Percentiles rank a stretch among this genome's conserved stretches.
These are phyloP conservation scores for Termitomyces bulborhizus DNA, from an alignment of 768 basidiomycete genomes.

Conservation along the genomic window DNA sequence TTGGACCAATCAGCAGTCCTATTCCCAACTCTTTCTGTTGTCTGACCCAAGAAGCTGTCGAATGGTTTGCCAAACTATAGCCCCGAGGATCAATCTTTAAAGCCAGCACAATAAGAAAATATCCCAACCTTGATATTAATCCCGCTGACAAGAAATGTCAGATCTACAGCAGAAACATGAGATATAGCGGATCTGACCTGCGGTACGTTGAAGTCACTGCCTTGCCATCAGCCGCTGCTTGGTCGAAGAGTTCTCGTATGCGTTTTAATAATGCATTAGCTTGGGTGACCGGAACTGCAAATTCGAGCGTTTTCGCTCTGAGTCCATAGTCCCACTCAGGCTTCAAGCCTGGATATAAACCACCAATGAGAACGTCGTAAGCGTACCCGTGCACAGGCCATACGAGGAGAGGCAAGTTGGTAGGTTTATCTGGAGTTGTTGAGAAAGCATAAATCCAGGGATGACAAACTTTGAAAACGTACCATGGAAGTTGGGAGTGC, in stretches of 20 bases:
- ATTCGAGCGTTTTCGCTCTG: conserved; percentile 27
- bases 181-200: conserved; percentile 14
- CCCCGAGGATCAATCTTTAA: not conserved
- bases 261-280: conserved; percentile 25
- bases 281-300: conserved; percentile 27
- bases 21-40: conserved; percentile 23
- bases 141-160: not conserved
- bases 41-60: conserved; percentile 31
- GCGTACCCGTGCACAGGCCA: conserved; percentile 31
- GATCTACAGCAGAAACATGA: not conserved
- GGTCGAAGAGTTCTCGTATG: conserved; percentile 26
- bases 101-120: not conserved
- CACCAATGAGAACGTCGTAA: conserved; percentile 32
- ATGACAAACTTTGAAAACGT: not conserved
- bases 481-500: conserved; percentile 30
- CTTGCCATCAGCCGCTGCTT: conserved; percentile 25
- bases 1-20: conserved; percentile 30
- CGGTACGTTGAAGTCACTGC: conserved; percentile 31
- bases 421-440: conserved; percentile 19
- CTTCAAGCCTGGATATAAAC: conserved; percentile 23
- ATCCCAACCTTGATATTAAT: not conserved
- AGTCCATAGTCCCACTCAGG: conserved; percentile 31
- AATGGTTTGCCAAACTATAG: conserved; percentile 28
- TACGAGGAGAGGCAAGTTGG: conserved; percentile 22
- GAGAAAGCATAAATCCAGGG: not conserved